phyloP scores from a whole-genome alignment of 306 rosid species.

The Pueraria montana region DNA sequence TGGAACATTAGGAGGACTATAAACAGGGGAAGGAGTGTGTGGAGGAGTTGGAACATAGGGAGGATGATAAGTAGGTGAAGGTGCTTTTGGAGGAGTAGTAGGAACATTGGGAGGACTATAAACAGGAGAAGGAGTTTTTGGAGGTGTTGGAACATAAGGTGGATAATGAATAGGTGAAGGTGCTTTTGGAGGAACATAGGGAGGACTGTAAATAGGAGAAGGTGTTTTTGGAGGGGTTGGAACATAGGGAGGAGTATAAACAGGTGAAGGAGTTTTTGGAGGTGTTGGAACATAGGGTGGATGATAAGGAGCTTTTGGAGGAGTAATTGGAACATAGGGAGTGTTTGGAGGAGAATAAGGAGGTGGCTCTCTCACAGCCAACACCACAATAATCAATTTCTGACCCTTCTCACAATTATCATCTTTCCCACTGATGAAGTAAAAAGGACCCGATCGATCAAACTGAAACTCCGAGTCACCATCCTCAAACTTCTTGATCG shows the following conservation, averaged over 20 bases:
- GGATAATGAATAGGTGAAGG: constrained; percentile 24
- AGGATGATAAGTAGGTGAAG: constrained; percentile 7
- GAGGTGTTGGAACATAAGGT: constrained; percentile 1
- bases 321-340: background rate
- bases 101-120: constrained; percentile 11
- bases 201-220: constrained; percentile 1
- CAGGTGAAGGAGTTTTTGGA: constrained; percentile 22
- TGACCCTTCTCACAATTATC: constrained; percentile 79
- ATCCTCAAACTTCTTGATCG: constrained; percentile 68
- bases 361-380: constrained; percentile 55
- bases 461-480: constrained; percentile 70
- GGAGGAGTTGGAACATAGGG: constrained; percentile 18
- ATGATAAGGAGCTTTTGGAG: background rate
- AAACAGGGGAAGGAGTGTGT: background rate
- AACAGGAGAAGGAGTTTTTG: constrained; percentile 11
- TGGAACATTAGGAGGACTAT: constrained; percentile 12
- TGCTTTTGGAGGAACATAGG: constrained; percentile 28
- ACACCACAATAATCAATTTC: constrained; percentile 65
- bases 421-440: constrained; percentile 71
- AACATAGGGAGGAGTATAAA: background rate
- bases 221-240: constrained; percentile 36
- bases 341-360: constrained; percentile 4
- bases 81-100: constrained; percentile 16
- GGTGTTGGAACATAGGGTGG: constrained; percentile 28
- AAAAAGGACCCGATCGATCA: constrained; percentile 76